These are phyloP conservation scores for Phytophthora cactorum DNA, from an alignment of 352 stramenopile species.

Conservation along the genomic window DNA sequence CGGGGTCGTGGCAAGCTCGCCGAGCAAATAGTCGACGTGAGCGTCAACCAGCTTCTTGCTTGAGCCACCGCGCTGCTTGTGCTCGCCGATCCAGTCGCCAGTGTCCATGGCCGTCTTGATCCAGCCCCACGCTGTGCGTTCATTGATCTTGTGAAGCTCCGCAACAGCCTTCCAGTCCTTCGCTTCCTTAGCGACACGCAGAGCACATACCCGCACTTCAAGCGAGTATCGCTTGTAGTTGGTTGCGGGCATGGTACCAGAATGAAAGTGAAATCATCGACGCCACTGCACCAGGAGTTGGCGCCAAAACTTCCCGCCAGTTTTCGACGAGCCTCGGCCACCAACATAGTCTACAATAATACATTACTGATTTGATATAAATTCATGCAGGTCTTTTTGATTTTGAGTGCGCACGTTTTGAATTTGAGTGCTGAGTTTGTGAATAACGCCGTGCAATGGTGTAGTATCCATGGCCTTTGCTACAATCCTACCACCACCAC, in stretches of 20 bases:
- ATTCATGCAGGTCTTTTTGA: neutral
- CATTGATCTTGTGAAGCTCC: neutral
- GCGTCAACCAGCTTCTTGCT: neutral
- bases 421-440: neutral
- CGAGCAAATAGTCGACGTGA: neutral
- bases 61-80: neutral
- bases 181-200: neutral
- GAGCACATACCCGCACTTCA: neutral
- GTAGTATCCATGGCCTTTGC: neutral
- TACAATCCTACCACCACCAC: neutral
- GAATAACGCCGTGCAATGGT: too few species aligned
- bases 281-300: neutral
- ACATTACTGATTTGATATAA: neutral
- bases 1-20: neutral
- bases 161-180: conserved; percentile 3
- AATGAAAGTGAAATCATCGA: neutral
- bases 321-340: too few species aligned
- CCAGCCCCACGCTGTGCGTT: neutral
- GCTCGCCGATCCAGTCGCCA: neutral
- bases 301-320: neutral
- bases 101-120: conserved; percentile 2
- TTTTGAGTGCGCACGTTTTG: too few species aligned
- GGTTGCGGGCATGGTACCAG: neutral
- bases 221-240: conserved; percentile 4
- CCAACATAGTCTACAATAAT: too few species aligned